phyloP scores from a whole-genome alignment of 1,139 yeast species.

The Blastobotrys elegans region DNA sequence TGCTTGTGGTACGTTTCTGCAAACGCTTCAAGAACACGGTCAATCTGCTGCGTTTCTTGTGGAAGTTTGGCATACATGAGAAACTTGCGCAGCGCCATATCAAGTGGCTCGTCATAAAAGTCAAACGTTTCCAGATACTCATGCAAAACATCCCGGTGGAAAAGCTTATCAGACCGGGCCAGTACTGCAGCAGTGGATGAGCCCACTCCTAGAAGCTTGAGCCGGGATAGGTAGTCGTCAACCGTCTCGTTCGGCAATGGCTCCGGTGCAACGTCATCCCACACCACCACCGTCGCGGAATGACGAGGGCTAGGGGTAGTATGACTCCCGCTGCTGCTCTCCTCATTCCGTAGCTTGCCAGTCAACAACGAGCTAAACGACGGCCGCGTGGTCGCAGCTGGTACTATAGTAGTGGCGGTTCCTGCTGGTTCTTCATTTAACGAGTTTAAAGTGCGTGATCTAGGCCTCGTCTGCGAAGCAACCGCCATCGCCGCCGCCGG shows the following conservation, averaged over 20 bases:
- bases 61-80: slow-evolving; percentile 55
- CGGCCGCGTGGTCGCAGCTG: slow-evolving; percentile 11
- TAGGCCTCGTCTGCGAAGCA: slow-evolving; percentile 11
- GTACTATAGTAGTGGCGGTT: background rate
- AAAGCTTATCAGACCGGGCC: slow-evolving; percentile 36
- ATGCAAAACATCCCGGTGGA: slow-evolving; percentile 37
- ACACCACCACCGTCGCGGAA: slow-evolving; percentile 7
- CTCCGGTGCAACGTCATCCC: slow-evolving; percentile 15
- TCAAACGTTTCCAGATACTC: slow-evolving; percentile 40
- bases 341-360: slow-evolving; percentile 17
- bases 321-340: slow-evolving; percentile 11
- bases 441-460: slow-evolving; percentile 15
- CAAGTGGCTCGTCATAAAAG: slow-evolving; percentile 52
- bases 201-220: slow-evolving; percentile 34
- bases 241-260: slow-evolving; percentile 34
- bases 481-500: background rate
- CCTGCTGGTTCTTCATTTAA: slow-evolving; percentile 10
- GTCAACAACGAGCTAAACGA: slow-evolving; percentile 20
- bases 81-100: slow-evolving; percentile 55
- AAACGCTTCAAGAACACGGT: slow-evolving; percentile 54
- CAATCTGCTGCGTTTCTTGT: slow-evolving; percentile 66
- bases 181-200: slow-evolving; percentile 39
- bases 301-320: slow-evolving; percentile 20
- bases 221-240: slow-evolving; percentile 34
- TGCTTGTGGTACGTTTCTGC: slow-evolving; percentile 44